phyloP scores from a whole-genome alignment of 2,329 filamentous ascomycete species.

The Aspergillus sergii region DNA sequence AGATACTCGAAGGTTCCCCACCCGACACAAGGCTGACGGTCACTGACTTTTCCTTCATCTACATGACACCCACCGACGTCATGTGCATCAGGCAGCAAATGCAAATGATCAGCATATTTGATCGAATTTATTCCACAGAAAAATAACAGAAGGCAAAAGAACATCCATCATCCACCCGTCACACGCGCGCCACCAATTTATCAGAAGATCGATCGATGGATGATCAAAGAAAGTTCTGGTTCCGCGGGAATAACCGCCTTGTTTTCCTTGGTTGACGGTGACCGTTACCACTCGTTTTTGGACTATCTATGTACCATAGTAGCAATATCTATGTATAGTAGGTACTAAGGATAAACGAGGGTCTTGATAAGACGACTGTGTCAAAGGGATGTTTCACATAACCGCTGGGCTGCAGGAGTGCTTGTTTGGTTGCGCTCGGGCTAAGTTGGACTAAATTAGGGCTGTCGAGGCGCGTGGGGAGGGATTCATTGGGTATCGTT shows the following conservation, averaged over 20 bases:
- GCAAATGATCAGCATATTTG: neutral
- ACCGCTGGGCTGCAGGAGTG: neutral
- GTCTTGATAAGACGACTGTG: neutral
- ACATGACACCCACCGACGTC: neutral
- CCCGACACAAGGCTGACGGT: neutral
- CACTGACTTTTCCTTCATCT: neutral
- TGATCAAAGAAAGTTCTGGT: slow-evolving; percentile 9
- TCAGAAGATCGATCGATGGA: slow-evolving; percentile 3
- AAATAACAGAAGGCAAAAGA: neutral
- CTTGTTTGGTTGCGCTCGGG: neutral
- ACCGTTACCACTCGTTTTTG: neutral
- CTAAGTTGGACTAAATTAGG: neutral
- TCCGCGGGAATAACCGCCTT: slow-evolving; percentile 19
- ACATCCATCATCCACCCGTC: neutral
- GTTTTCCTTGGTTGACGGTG: slow-evolving; percentile 15
- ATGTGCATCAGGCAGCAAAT: slow-evolving; percentile 1
- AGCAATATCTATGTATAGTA: neutral
- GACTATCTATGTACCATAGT: neutral
- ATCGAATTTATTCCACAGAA: neutral
- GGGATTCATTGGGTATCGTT: neutral
- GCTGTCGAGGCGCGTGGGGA: neutral
- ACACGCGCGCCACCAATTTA: neutral
- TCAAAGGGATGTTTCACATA: slow-evolving; percentile 1
- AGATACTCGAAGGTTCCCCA: neutral
- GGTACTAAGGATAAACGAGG: neutral